These are phyloP conservation scores for Salix purpurea DNA, from an alignment of 345 rosid genomes.

Conservation along the genomic window DNA sequence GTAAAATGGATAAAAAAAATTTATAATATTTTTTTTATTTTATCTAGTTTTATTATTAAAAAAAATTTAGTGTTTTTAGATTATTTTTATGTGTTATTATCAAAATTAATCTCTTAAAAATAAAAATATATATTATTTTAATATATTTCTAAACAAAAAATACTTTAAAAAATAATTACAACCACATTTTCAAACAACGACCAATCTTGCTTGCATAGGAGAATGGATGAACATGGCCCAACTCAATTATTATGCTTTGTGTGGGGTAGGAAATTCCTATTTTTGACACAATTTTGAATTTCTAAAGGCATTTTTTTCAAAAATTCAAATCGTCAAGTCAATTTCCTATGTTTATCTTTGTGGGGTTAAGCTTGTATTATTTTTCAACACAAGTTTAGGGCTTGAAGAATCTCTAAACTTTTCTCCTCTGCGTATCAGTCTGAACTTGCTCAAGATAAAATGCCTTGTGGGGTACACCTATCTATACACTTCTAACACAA, in stretches of 20 bases:
- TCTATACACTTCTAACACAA: neutral
- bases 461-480: neutral
- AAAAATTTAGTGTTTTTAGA: too few relatives aligned
- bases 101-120: too few relatives aligned
- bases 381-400: neutral
- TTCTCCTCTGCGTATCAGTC: conserved; percentile 6
- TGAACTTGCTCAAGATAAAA: neutral
- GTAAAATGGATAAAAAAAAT: neutral
- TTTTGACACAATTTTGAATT: neutral
- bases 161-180: too few relatives aligned
- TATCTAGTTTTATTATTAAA: too few relatives aligned
- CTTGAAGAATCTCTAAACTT: neutral
- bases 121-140: too few relatives aligned
- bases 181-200: too few relatives aligned
- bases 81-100: too few relatives aligned
- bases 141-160: too few relatives aligned
- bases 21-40: too few relatives aligned
- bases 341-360: neutral
- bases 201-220: neutral
- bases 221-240: conserved; percentile 18
- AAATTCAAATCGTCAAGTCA: neutral
- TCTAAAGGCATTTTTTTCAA: neutral
- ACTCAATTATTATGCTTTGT: neutral
- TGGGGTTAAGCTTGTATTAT: neutral
- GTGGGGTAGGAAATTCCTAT: neutral